Percentiles rank a stretch among this genome's conserved stretches.
Evolutionary conservation across 2,329 filamentous ascomycete species (phyloP).

Genomic region (Raffaelea deltoideospora): DNA sequence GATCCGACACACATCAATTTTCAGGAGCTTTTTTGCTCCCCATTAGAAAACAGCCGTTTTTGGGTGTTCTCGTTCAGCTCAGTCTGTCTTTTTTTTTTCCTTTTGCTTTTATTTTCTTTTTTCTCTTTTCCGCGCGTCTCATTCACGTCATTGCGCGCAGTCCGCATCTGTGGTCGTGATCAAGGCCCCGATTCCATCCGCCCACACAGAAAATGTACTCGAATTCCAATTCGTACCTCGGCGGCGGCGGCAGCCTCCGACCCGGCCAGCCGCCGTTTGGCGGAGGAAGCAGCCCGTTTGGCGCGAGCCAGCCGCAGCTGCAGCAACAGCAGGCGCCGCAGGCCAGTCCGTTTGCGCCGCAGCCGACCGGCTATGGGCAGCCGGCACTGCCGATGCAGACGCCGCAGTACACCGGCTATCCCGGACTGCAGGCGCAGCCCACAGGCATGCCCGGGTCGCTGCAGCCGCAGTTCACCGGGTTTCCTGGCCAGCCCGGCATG

Average conservation of each 20-base stretch:
- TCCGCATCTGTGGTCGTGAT: not conserved
- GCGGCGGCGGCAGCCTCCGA: slow-evolving; percentile 56
- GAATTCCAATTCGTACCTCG: slow-evolving; percentile 72
- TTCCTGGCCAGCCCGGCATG: slow-evolving; percentile 41
- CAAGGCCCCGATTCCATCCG: no score
- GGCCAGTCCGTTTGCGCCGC: slow-evolving; percentile 38
- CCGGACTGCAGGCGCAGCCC: slow-evolving; percentile 28
- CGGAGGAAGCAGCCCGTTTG: slow-evolving; percentile 31
- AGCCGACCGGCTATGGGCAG: slow-evolving; percentile 46
- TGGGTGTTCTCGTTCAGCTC: no score
- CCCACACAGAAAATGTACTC: slow-evolving; percentile 66
- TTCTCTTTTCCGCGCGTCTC: not conserved
- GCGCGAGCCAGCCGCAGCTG: slow-evolving; percentile 26
- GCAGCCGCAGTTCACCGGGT: slow-evolving; percentile 56
- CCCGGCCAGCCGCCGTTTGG: slow-evolving; percentile 50
- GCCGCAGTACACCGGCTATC: slow-evolving; percentile 48
- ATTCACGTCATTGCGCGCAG: no score
- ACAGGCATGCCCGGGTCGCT: slow-evolving; percentile 35
- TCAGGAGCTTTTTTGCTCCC: no score
- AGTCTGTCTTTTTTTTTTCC: not conserved
- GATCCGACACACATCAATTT: no score
- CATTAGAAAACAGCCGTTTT: no score
- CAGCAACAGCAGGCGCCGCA: slow-evolving; percentile 32
- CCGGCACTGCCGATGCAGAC: slow-evolving; percentile 37
- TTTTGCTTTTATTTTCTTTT: not conserved